These are phyloP conservation scores for Laburnicola sp. DNA, from an alignment of 2,329 filamentous ascomycete genomes.

Conservation along the genomic window DNA sequence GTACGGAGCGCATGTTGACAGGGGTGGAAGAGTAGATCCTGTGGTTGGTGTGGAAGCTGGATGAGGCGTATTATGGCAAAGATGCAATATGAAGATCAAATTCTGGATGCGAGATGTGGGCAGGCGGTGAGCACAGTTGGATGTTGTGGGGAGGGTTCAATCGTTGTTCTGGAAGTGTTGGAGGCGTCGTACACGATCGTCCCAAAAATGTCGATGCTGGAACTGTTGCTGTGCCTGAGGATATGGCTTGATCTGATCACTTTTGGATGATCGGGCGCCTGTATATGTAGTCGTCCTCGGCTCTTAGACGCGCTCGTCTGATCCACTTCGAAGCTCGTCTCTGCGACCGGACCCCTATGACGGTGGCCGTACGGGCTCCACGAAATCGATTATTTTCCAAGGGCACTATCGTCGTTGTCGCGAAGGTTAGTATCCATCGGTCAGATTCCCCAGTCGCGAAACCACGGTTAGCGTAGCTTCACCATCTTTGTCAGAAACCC, in stretches of 20 bases:
- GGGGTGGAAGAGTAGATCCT: background rate
- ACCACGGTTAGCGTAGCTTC: background rate
- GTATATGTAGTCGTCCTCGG: constrained; percentile 4
- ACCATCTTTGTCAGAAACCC: constrained; percentile 2
- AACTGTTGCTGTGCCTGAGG: background rate
- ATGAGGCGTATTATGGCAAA: background rate
- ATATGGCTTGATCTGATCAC: background rate
- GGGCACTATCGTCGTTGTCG: constrained; percentile 2
- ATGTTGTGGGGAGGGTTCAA: background rate
- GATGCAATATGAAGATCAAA: background rate
- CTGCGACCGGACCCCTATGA: constrained; percentile 5
- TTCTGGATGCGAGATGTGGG: background rate
- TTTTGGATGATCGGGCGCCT: background rate
- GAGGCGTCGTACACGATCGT: background rate
- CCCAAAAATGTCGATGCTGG: background rate
- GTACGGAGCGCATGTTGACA: constrained; percentile 6
- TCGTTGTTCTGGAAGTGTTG: background rate
- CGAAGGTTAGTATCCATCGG: constrained; percentile 1
- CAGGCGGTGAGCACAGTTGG: background rate
- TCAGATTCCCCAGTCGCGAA: background rate
- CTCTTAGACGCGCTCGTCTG: background rate
- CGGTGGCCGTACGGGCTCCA: constrained; percentile 8
- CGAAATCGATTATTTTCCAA: constrained; percentile 3
- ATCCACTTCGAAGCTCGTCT: constrained; percentile 5
- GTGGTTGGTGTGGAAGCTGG: background rate